A percentile compares a stretch with the other conserved stretches of the same genome.
phyloP scores from a whole-genome alignment of 192 early-diverging fungal genomes.

The Dissophora globulifera region DNA sequence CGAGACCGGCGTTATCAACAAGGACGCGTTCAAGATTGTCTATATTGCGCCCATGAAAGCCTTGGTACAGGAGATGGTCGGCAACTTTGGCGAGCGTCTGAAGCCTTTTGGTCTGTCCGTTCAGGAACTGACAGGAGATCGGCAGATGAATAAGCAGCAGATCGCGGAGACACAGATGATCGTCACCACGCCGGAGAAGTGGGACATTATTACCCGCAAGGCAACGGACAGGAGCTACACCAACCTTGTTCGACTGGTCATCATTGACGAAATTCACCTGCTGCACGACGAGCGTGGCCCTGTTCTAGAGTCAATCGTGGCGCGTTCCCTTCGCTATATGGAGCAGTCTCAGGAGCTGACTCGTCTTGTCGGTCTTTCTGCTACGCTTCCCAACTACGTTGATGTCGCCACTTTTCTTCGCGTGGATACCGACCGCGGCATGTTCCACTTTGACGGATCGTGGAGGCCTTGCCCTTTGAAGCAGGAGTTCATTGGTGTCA shows the following conservation, averaged over 20 bases:
- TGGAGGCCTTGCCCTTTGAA: conserved; percentile 96
- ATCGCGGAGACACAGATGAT: conserved; percentile 97
- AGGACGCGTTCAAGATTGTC: conserved; percentile 95
- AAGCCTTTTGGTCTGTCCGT: conserved; percentile 85
- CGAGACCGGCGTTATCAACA: conserved; percentile 74
- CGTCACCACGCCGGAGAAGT: conserved; percentile 98
- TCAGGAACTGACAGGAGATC: conserved; percentile 97
- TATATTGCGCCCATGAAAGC: conserved; percentile 99
- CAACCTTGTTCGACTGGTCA: conserved; percentile 87
- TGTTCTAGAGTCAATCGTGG: conserved; percentile 92
- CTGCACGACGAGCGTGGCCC: conserved; percentile 98
- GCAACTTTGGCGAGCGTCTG: conserved; percentile 83
- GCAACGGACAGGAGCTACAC: conserved; percentile 93
- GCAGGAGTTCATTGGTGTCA: conserved; percentile 96
- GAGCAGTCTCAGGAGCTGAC: conserved; percentile 91
- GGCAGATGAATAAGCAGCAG: conserved; percentile 96
- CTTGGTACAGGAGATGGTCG: conserved; percentile 97
- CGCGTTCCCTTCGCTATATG: conserved; percentile 85
- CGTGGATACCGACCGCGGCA: conserved; percentile 78
- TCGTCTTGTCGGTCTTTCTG: conserved; percentile 91
- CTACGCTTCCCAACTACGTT: conserved; percentile 95
- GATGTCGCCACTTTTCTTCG: conserved; percentile 97
- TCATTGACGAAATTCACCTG: conserved; percentile 98
- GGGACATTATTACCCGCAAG: conserved; percentile 98
- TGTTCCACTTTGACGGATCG: conserved; percentile 94